These are phyloP conservation scores for Deuterostichococcus epilithicus DNA, from an alignment of 139 green algal genomes.

Conservation along the genomic window DNA sequence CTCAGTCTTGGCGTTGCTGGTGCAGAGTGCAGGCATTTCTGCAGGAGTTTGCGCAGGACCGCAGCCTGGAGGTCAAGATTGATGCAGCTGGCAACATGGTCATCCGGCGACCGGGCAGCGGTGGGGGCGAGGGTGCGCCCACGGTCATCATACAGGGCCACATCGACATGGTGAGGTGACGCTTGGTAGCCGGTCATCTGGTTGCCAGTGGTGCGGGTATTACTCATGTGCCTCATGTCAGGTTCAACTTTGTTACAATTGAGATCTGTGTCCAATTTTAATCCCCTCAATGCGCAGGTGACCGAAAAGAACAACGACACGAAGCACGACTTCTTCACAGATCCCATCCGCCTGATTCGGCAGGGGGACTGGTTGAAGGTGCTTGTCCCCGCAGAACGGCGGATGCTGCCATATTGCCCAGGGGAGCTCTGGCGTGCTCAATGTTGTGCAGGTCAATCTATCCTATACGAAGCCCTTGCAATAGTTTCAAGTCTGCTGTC, in stretches of 20 bases:
- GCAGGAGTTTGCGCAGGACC: constrained; percentile 54
- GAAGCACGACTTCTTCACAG: constrained; percentile 56
- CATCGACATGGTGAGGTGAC: constrained; percentile 58
- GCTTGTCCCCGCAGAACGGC: not conserved
- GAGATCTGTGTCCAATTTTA: not conserved
- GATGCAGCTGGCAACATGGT: constrained; percentile 72
- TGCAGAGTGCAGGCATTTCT: constrained; percentile 59
- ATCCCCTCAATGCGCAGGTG: not conserved
- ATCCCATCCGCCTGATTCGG: constrained; percentile 43
- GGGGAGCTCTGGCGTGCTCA: not conserved
- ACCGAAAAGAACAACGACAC: constrained; percentile 57
- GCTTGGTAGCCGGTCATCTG: constrained; percentile 38
- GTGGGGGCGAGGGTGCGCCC: constrained; percentile 53
- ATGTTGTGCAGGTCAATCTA: not conserved
- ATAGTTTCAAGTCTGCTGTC: not conserved
- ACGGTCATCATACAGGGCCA: constrained; percentile 68
- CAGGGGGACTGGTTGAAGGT: constrained; percentile 62
- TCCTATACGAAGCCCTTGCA: not conserved
- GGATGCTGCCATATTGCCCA: not conserved
- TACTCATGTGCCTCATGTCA: not conserved
- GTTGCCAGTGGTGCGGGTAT: not conserved
- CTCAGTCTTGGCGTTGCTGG: not conserved
- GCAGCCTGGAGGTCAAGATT: constrained; percentile 45
- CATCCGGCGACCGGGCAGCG: constrained; percentile 50
- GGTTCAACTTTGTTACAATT: not conserved